A percentile compares a stretch with the other conserved stretches of the same genome.
These are phyloP conservation scores for Prunus fruticosa DNA, from an alignment of 306 rosid genomes.

Conservation along the genomic window DNA sequence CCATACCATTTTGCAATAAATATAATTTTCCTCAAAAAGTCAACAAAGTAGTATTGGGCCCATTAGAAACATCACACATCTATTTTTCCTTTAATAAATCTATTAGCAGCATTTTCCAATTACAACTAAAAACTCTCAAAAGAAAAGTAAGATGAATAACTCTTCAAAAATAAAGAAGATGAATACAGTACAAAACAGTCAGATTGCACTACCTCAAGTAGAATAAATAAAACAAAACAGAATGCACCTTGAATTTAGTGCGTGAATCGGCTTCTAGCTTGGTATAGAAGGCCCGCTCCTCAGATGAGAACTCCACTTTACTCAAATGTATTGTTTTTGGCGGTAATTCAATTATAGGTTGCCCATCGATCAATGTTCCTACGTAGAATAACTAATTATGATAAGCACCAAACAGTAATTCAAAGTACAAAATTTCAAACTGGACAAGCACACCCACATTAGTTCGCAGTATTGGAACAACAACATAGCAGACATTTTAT, in stretches of 20 bases:
- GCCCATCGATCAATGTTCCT: conserved; percentile 90
- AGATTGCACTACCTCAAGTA: not conserved
- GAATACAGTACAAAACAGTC: too few species aligned
- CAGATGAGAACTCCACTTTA: conserved; percentile 77
- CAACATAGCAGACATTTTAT: not conserved
- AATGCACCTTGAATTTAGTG: conserved; percentile 74
- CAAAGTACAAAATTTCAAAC: conserved; percentile 22
- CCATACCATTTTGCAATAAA: not conserved
- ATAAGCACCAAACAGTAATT: conserved; percentile 19
- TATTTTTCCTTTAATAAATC: not conserved
- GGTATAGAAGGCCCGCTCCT: conserved; percentile 91
- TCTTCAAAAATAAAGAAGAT: too few species aligned
- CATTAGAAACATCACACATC: not conserved
- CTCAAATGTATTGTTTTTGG: conserved; percentile 63
- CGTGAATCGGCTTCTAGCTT: conserved; percentile 95
- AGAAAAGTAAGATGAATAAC: not conserved
- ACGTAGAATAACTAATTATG: conserved; percentile 26
- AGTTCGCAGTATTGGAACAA: conserved; percentile 2
- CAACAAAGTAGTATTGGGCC: not conserved
- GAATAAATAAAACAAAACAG: conserved; percentile 12
- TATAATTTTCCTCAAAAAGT: not conserved
- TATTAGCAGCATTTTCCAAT: not conserved
- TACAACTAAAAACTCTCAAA: not conserved
- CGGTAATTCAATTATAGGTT: conserved; percentile 85
- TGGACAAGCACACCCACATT: not conserved